A percentile compares a stretch with the other conserved stretches of the same genome.
Conservation (phyloP, 2,329 filamentous ascomycete genomes). For the Penicillium brasilianum region DNA sequence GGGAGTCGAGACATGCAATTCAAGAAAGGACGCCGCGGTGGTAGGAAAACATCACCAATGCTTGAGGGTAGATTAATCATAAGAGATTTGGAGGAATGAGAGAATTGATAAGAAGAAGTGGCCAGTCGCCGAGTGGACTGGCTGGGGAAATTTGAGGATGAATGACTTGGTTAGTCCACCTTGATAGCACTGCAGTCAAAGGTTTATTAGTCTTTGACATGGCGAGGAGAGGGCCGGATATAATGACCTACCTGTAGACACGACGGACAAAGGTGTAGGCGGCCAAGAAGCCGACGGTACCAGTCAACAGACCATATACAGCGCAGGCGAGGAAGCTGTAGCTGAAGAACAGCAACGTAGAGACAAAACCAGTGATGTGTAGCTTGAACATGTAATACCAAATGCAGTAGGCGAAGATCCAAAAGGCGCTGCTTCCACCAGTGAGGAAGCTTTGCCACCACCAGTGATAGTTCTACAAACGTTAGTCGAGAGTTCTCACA, state of each 20-base stretch:
- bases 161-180: constrained; percentile 28
- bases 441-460: constrained; percentile 89
- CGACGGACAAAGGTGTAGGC: constrained; percentile 82
- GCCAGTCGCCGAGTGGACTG: not conserved
- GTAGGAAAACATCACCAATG: constrained; percentile 26
- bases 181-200: constrained; percentile 38
- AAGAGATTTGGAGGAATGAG: not conserved
- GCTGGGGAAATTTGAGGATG: not conserved
- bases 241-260: constrained; percentile 72
- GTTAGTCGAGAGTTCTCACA: constrained; percentile 1
- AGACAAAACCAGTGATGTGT: constrained; percentile 79
- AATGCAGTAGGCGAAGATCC: constrained; percentile 81
- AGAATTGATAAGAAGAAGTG: not conserved
- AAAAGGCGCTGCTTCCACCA: constrained; percentile 75
- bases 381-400: constrained; percentile 85
- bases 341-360: constrained; percentile 79
- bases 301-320: constrained; percentile 79
- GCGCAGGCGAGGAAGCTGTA: constrained; percentile 82
- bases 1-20: constrained; percentile 17
- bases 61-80: constrained; percentile 26
- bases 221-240: not conserved
- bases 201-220: constrained; percentile 1
- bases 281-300: constrained; percentile 82
- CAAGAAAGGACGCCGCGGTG: constrained; percentile 27
- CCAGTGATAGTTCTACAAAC: constrained; percentile 77